phyloP scores from a whole-genome alignment of 2,329 filamentous ascomycete genomes.

The Xylaria digitata region DNA sequence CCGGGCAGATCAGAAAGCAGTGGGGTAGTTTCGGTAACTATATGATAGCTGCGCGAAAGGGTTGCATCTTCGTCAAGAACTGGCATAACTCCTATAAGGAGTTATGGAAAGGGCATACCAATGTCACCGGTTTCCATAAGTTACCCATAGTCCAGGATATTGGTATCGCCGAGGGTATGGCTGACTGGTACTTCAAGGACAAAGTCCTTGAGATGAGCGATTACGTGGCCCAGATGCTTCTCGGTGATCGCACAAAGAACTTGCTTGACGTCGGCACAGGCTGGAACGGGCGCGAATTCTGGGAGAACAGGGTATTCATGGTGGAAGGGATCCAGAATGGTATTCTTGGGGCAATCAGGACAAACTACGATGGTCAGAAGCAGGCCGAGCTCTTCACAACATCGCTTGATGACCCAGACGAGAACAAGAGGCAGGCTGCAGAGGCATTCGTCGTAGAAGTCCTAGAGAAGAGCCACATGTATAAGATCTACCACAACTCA shows the following conservation, averaged over 20 bases:
- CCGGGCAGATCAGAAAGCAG: constrained; percentile 49
- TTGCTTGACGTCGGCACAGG: constrained; percentile 48
- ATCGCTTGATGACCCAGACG: constrained; percentile 48
- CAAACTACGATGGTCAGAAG: constrained; percentile 45
- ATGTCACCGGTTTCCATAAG: constrained; percentile 50
- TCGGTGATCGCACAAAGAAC: constrained; percentile 51
- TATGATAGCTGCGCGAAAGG: constrained; percentile 56
- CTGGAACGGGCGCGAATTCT: constrained; percentile 52
- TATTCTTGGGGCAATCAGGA: constrained; percentile 48
- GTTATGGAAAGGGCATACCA: constrained; percentile 52
- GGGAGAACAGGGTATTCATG: constrained; percentile 51
- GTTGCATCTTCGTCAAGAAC: constrained; percentile 56
- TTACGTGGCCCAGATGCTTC: constrained; percentile 54
- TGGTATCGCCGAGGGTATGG: constrained; percentile 48
- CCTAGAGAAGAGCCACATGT: constrained; percentile 52
- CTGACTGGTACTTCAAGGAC: constrained; percentile 40
- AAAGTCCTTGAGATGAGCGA: constrained; percentile 50
- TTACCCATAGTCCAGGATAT: constrained; percentile 49
- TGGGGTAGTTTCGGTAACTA: constrained; percentile 55
- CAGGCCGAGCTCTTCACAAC: constrained; percentile 51
- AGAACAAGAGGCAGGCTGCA: constrained; percentile 42
- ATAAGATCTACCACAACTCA: constrained; percentile 54
- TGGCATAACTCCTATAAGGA: constrained; percentile 56
- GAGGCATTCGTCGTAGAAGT: constrained; percentile 51
- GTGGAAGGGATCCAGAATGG: constrained; percentile 41